Evolutionary conservation across 2,329 filamentous ascomycete species (phyloP), one percentile per base, ranked within the genome.

Genomic region (Chrysoporthe austroafricana): DNA sequence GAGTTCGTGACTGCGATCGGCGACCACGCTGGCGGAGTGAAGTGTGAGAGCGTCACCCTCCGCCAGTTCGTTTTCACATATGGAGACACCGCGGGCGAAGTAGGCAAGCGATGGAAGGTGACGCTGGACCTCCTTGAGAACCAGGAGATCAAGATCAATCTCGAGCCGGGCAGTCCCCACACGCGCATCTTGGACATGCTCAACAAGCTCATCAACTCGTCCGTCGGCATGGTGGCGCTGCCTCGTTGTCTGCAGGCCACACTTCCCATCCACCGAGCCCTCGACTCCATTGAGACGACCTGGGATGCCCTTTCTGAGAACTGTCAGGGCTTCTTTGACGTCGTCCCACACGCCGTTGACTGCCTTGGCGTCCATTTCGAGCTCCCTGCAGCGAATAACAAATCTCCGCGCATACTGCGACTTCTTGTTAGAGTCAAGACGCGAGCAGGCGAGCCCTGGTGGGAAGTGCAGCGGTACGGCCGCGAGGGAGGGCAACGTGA

Each of bases 31-130:
- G 82, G 82, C 18, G 82, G 84, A 63, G 84, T 91, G 46, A 80
- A 81, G 56, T 85, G 86, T 74, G 84, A 89, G 71, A 80, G 84
- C 52, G 83, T 90, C 66, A 88, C 86, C 18, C 81, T 95, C 66
- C 81, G 82, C 71, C 82, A 86, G 70, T 84, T 96, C 6, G 80
- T 85, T 2, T 93, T 96, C 76, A 86, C 83, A n/a, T 96, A 96
- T 76, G 82, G 81, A 63, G 76, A 81, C 48, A 71, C 64, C 66
- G 70, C 58, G 69, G 76, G 57, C 70, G 34, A 69, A 48, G 54
- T 67, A 64, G 80, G 74, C 44, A 65, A 50, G 39, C 54, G 43
- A 18, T 86, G 86, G 83, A 82, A 79, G 69, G 88, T 89, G 2
- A 81, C 82, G 3, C 79, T 93, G 54, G 84, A 88, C 70, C 86